Conservation (phyloP, 371 early-diverging fungal species). For the Apophysomyces ossiformis region DNA sequence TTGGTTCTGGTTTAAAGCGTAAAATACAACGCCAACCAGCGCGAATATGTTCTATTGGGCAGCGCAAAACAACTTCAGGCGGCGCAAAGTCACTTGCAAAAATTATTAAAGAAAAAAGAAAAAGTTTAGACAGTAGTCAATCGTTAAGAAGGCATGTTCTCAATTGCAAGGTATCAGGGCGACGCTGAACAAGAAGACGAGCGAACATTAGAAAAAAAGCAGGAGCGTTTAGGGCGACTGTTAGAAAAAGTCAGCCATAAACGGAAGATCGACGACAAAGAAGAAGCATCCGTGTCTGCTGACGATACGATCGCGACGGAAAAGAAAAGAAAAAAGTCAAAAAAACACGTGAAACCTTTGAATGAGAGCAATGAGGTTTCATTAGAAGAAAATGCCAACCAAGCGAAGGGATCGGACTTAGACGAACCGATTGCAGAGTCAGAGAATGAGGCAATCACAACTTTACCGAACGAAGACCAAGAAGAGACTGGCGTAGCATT, state of each 20-base stretch:
- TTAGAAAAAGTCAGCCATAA: constrained; percentile 19
- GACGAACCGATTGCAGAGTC: background rate
- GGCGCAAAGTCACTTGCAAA: no score
- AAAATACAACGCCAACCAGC: background rate
- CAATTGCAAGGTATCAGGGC: constrained; percentile 24
- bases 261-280: constrained; percentile 15
- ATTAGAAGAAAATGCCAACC: background rate
- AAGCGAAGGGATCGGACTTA: background rate
- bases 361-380: background rate
- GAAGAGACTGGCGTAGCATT: constrained; percentile 19
- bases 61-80: no score
- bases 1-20: background rate
- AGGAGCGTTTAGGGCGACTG: constrained; percentile 17
- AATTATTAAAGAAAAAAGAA: background rate
- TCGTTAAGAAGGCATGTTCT: constrained; percentile 15
- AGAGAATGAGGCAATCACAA: background rate
- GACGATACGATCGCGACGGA: background rate
- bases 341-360: background rate
- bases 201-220: constrained; percentile 21
- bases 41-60: no score
- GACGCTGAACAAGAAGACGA: constrained; percentile 16
- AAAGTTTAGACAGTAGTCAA: background rate
- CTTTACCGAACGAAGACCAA: constrained; percentile 1
- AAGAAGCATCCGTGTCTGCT: background rate
- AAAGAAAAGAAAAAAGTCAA: constrained; percentile 27